A percentile compares a stretch with the other conserved stretches of the same genome.
These are phyloP conservation scores for Talaromyces piceae DNA, from an alignment of 2,329 filamentous ascomycete species.

Conservation along the genomic window DNA sequence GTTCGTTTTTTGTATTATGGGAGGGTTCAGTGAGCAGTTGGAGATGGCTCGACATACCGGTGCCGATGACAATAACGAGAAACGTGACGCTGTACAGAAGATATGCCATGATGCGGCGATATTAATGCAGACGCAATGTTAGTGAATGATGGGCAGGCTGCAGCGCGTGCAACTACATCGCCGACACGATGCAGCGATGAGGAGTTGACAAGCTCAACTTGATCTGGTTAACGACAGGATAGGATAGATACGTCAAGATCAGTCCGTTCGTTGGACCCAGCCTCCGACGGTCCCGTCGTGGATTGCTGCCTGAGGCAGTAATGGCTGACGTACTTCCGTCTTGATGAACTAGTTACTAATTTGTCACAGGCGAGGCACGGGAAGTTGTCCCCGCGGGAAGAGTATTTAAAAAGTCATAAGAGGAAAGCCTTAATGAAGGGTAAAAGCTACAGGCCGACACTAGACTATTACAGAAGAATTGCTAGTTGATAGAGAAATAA, in stretches of 20 bases:
- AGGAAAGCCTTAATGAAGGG: too few relatives aligned
- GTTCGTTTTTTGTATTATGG: neutral
- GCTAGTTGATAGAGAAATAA: too few relatives aligned
- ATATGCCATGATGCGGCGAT: constrained; percentile 57
- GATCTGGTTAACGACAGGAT: neutral
- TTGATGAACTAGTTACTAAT: too few relatives aligned
- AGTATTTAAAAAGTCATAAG: too few relatives aligned
- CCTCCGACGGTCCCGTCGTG: neutral
- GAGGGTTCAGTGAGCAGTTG: neutral
- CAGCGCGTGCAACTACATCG: neutral
- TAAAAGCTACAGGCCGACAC: too few relatives aligned
- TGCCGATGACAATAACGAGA: constrained; percentile 62
- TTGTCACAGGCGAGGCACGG: too few relatives aligned
- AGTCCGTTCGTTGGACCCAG: neutral
- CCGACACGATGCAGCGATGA: neutral
- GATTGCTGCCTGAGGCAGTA: neutral
- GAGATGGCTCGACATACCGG: constrained; percentile 43
- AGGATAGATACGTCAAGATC: neutral
- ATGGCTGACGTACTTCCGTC: too few relatives aligned
- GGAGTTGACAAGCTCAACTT: neutral
- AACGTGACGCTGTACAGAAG: constrained; percentile 72
- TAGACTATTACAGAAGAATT: too few relatives aligned
- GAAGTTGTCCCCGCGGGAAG: too few relatives aligned
- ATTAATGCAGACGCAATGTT: neutral
- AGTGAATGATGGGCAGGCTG: neutral